A percentile compares a stretch with the other conserved stretches of the same genome.
Conservation (phyloP, 176 grass and related monocot species). For the Raddia guianensis region DNA sequence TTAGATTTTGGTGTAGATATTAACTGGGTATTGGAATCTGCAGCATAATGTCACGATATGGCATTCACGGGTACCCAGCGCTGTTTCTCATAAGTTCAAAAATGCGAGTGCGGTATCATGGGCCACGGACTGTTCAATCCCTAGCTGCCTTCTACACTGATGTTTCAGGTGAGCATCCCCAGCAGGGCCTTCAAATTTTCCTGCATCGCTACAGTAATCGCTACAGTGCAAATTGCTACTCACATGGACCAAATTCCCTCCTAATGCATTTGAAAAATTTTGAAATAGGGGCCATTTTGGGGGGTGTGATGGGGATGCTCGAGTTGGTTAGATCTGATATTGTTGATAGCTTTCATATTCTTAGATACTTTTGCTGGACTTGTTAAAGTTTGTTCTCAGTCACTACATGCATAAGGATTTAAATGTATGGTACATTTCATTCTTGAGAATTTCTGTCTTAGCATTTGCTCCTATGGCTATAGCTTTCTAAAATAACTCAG, state of each 20-base stretch:
- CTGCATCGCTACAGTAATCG: too few relatives aligned
- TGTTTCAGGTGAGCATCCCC: slow-evolving; percentile 61
- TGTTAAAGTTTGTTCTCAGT: background rate
- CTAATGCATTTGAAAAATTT: too few relatives aligned
- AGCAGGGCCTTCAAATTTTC: too few relatives aligned
- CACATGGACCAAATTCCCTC: too few relatives aligned
- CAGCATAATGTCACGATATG: slow-evolving; percentile 49
- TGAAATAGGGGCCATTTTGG: too few relatives aligned
- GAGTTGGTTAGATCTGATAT: background rate
- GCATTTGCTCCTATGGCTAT: background rate
- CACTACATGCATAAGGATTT: background rate
- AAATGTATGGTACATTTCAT: background rate
- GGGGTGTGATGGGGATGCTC: too few relatives aligned
- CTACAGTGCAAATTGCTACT: too few relatives aligned
- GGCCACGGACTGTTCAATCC: slow-evolving; percentile 42
- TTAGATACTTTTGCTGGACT: background rate
- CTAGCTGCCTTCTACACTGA: slow-evolving; percentile 58
- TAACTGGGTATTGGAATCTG: slow-evolving; percentile 24
- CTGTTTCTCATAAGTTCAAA: slow-evolving; percentile 59
- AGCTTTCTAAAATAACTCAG: background rate
- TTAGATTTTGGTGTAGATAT: slow-evolving; percentile 21
- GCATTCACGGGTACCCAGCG: slow-evolving; percentile 59
- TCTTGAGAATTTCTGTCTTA: background rate
- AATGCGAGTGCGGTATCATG: slow-evolving; percentile 55
- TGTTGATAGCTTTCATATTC: background rate